Percentiles rank a stretch among this genome's conserved stretches.
Evolutionary conservation across 116 monocot species (phyloP).

Genomic region (Trichopus zeylanicus): DNA sequence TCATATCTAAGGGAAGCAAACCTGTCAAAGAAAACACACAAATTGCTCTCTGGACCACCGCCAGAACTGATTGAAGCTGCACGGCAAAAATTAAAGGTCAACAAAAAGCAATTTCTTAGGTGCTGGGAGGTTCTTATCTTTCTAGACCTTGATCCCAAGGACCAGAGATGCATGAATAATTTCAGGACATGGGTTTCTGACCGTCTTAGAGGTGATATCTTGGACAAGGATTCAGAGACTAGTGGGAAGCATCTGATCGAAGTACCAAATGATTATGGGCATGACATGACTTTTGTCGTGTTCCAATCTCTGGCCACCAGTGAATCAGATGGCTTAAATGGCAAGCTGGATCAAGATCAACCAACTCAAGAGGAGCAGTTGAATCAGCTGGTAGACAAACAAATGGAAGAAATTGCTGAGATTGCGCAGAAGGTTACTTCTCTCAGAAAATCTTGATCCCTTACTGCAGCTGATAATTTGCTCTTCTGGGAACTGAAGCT

Average conservation of each 20-base stretch:
- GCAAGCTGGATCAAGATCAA: conserved; percentile 19
- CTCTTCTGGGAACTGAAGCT: no score
- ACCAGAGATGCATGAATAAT: conserved; percentile 41
- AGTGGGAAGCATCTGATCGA: conserved; percentile 48
- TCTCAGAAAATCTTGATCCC: no score
- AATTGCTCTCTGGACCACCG: conserved; percentile 36
- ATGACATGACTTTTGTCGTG: conserved; percentile 72
- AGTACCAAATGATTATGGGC: conserved; percentile 49
- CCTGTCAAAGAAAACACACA: conserved; percentile 31
- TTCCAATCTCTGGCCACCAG: conserved; percentile 13
- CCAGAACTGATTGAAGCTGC: conserved; percentile 23
- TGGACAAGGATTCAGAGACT: conserved; percentile 37
- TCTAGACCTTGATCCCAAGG: conserved; percentile 35
- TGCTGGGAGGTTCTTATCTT: conserved; percentile 90
- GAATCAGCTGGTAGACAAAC: conserved; percentile 52
- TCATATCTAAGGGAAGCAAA: conserved; percentile 48
- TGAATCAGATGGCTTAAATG: conserved; percentile 4
- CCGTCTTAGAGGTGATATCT: conserved; percentile 47
- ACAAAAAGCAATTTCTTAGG: conserved; percentile 75
- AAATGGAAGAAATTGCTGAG: conserved; percentile 52
- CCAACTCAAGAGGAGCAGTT: conserved; percentile 60
- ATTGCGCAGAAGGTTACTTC: conserved; percentile 51
- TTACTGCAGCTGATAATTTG: no score
- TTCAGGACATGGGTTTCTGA: conserved; percentile 45
- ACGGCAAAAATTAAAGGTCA: conserved; percentile 77